Evolutionary conservation across 306 rosid species (phyloP).

Genomic region (Sophora flavescens): DNA sequence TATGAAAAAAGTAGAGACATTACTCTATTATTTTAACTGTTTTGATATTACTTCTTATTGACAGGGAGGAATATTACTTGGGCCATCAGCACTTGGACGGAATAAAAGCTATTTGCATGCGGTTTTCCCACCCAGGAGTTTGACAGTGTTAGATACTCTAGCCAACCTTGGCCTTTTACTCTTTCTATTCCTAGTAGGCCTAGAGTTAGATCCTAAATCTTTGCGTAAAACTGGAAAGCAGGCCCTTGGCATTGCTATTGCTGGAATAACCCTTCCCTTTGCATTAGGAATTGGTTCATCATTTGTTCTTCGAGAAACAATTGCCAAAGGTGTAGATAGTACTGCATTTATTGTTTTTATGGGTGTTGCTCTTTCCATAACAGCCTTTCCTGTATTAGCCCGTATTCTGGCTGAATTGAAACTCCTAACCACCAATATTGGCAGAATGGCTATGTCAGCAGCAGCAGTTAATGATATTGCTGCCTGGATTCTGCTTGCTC

Average conservation of each 20-base stretch:
- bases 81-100: constrained; percentile 89
- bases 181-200: constrained; percentile 81
- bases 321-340: constrained; percentile 68
- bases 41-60: constrained; percentile 18
- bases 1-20: neutral
- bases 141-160: constrained; percentile 82
- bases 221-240: constrained; percentile 71
- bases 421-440: constrained; percentile 83
- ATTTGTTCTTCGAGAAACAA: constrained; percentile 61
- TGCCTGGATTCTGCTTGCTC: constrained; percentile 95
- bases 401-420: constrained; percentile 91
- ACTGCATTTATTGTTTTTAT: constrained; percentile 78
- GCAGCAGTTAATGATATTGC: constrained; percentile 93
- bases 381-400: constrained; percentile 91
- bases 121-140: constrained; percentile 80
- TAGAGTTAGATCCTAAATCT: constrained; percentile 77
- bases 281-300: constrained; percentile 85
- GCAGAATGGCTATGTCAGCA: constrained; percentile 89
- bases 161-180: constrained; percentile 90
- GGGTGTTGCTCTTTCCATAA: constrained; percentile 93
- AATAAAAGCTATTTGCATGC: constrained; percentile 63
- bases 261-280: constrained; percentile 84
- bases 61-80: constrained; percentile 91
- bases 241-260: constrained; percentile 74
- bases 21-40: constrained; percentile 22